Percentiles rank a stretch among this genome's conserved stretches.
These are phyloP conservation scores for Waitea zeae DNA, from an alignment of 1,284 basidiomycete genomes.

Conservation along the genomic window DNA sequence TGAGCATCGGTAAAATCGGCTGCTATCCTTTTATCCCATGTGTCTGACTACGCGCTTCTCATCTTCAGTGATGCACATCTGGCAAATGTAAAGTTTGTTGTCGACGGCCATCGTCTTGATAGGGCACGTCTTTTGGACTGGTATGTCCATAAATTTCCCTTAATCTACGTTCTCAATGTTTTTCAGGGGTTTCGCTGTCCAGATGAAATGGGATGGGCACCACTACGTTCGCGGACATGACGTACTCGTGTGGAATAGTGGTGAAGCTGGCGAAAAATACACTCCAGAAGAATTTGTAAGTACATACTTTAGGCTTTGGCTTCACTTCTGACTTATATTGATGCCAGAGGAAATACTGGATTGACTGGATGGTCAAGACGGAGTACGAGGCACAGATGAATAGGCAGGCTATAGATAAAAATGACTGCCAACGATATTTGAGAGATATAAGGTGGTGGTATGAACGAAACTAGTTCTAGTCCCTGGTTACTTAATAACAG, in stretches of 20 bases:
- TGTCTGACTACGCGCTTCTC: background rate
- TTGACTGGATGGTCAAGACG: slow-evolving; percentile 3
- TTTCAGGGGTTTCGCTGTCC: slow-evolving; percentile 3
- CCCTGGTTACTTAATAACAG: no score
- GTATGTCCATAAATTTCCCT: background rate
- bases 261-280: slow-evolving; percentile 2
- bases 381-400: slow-evolving; percentile 2
- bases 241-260: background rate
- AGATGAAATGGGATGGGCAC: slow-evolving; percentile 1
- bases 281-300: slow-evolving; percentile 3
- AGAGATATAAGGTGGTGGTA: slow-evolving; percentile 3
- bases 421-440: slow-evolving; percentile 1
- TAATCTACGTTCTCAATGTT: background rate
- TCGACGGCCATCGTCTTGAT: slow-evolving; percentile 1
- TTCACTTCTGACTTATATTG: background rate
- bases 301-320: background rate
- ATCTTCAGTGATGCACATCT: slow-evolving; percentile 3
- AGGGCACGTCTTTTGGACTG: slow-evolving; percentile 2
- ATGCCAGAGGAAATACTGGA: slow-evolving; percentile 2
- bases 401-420: background rate
- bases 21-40: background rate
- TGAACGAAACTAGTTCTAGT: background rate
- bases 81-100: slow-evolving; percentile 1
- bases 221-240: slow-evolving; percentile 2
- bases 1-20: slow-evolving; percentile 3